Conservation (phyloP, 495 filamentous ascomycete genomes). For the Amphirosellinia nigrospora region DNA sequence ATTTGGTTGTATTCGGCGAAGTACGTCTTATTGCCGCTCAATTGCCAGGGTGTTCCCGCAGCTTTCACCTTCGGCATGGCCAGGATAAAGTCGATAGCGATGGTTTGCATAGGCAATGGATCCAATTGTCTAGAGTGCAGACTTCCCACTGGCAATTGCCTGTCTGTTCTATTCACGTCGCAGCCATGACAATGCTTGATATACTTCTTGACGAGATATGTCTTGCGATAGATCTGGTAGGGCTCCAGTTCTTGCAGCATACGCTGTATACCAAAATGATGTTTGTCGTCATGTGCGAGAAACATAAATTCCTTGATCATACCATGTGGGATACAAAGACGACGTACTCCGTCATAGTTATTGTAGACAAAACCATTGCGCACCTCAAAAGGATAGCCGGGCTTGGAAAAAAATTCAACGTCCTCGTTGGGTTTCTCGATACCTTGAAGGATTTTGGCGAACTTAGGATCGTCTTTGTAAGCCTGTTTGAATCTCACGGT, state of each 20-base stretch:
- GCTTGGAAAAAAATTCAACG: no score
- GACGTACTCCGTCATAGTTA: no score
- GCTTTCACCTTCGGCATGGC: no score
- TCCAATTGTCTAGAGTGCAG: background rate
- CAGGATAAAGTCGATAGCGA: background rate
- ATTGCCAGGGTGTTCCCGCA: no score
- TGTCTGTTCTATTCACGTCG: background rate
- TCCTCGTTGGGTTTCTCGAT: no score
- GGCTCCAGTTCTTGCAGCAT: background rate
- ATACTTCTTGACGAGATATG: background rate
- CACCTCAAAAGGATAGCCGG: no score
- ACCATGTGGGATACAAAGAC: no score
- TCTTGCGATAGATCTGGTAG: background rate
- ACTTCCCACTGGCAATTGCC: background rate
- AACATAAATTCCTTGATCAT: no score
- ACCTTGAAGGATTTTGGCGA: background rate
- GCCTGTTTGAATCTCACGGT: background rate
- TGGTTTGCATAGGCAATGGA: background rate
- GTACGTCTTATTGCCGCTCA: no score
- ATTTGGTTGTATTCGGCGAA: background rate
- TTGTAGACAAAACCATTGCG: no score
- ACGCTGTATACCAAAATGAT: background rate
- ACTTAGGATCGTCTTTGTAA: background rate
- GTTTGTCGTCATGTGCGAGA: no score
- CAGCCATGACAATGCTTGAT: background rate